Percentiles rank a stretch among this genome's conserved stretches.
These are phyloP conservation scores for Chaetomiaceae sp. DNA, from an alignment of 2,329 filamentous ascomycete species.

Conservation along the genomic window DNA sequence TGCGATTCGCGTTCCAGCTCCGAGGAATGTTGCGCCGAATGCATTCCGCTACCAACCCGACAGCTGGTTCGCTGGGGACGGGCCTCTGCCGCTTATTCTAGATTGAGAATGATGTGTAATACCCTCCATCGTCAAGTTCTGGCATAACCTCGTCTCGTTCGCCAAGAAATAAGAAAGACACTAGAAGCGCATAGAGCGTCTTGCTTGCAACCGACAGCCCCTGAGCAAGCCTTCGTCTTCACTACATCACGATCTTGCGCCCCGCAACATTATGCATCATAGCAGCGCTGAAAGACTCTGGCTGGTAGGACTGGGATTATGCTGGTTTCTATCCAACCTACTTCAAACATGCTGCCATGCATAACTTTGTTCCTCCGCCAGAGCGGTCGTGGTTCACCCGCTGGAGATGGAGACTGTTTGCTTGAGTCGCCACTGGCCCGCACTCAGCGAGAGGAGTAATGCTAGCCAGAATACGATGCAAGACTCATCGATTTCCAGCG, in stretches of 20 bases:
- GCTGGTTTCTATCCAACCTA: not conserved
- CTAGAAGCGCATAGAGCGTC: not conserved
- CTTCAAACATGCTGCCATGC: not conserved
- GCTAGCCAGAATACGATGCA: not conserved
- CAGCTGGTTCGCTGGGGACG: not conserved
- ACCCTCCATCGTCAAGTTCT: not conserved
- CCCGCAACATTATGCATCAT: not conserved
- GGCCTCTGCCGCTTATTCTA: not conserved
- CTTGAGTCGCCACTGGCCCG: not conserved
- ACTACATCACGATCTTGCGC: not conserved
- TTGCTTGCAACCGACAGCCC: not conserved
- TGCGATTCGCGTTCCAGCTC: not conserved
- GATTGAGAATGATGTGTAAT: not conserved
- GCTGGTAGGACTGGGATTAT: not conserved
- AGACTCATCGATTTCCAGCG: not conserved
- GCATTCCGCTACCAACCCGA: not conserved
- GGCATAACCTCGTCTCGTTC: not conserved
- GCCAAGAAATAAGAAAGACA: not conserved
- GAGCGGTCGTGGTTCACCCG: not conserved
- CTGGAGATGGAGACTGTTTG: not conserved
- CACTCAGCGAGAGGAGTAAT: not conserved
- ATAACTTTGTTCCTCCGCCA: not conserved
- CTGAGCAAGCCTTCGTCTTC: not conserved
- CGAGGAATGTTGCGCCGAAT: not conserved
- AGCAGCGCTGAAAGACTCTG: not conserved